Evolutionary conservation across 768 basidiomycete genomes (phyloP).

Genomic region (Thelephora aurantiotincta): DNA sequence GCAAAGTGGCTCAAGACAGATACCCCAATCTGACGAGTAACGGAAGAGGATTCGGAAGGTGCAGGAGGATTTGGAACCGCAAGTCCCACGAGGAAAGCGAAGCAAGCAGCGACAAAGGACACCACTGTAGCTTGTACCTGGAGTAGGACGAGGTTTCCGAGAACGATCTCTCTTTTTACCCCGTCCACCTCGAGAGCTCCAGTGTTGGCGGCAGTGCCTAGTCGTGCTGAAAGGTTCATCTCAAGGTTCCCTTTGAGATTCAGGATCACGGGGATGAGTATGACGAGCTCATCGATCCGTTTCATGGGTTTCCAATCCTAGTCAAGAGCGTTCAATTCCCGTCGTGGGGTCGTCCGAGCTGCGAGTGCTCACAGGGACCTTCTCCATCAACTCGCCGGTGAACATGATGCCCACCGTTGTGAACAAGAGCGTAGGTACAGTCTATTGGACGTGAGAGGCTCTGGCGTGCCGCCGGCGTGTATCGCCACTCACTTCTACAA

Average conservation of each 20-base stretch:
- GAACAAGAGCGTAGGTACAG: slow-evolving; percentile 75
- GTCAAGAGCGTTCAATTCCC: not conserved
- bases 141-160: slow-evolving; percentile 74
- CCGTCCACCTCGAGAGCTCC: slow-evolving; percentile 73
- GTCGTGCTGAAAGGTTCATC: slow-evolving; percentile 93
- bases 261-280: slow-evolving; percentile 87
- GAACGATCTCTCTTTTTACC: slow-evolving; percentile 47
- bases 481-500: slow-evolving; percentile 42
- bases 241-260: slow-evolving; percentile 98
- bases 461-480: not conserved
- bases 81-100: slow-evolving; percentile 61
- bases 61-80: slow-evolving; percentile 28
- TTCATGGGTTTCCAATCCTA: slow-evolving; percentile 85
- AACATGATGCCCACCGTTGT: slow-evolving; percentile 76
- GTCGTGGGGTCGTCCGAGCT: slow-evolving; percentile 9
- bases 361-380: slow-evolving; percentile 48
- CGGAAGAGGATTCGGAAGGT: slow-evolving; percentile 7
- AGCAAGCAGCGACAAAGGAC: slow-evolving; percentile 70
- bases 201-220: slow-evolving; percentile 91
- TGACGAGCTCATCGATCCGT: slow-evolving; percentile 87
- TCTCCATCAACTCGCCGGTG: slow-evolving; percentile 82
- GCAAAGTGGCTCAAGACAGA: not conserved
- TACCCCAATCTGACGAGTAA: not conserved
- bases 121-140: slow-evolving; percentile 91
- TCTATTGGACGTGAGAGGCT: slow-evolving; percentile 28